These are phyloP conservation scores for Aspergillus pseudoterreus DNA, from an alignment of 2,329 filamentous ascomycete species.

Conservation along the genomic window DNA sequence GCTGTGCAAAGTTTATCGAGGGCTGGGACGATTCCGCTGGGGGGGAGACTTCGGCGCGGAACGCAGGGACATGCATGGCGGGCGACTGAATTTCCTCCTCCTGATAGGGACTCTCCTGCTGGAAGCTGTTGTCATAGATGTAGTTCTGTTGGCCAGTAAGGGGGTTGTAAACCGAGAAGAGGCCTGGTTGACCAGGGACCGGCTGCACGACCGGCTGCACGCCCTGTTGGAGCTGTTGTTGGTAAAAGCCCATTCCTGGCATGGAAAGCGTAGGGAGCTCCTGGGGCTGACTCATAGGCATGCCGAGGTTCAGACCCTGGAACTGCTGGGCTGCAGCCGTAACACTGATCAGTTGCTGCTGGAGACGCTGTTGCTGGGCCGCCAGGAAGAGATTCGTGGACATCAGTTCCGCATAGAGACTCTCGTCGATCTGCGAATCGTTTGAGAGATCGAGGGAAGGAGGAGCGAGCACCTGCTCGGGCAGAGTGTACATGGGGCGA, in stretches of 20 bases:
- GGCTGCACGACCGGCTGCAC: constrained; percentile 62
- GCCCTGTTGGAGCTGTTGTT: constrained; percentile 64
- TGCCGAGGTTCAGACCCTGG: constrained; percentile 68
- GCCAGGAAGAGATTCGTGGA: constrained; percentile 89
- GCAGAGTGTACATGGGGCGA: constrained; percentile 61
- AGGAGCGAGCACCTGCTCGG: constrained; percentile 71
- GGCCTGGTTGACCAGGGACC: constrained; percentile 65
- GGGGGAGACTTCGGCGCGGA: constrained; percentile 78
- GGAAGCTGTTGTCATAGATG: constrained; percentile 65
- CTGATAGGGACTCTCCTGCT: constrained; percentile 41
- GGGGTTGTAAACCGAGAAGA: constrained; percentile 82
- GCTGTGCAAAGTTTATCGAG: constrained; percentile 59
- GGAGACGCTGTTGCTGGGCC: constrained; percentile 89
- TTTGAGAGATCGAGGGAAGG: constrained; percentile 70
- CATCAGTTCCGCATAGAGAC: constrained; percentile 80
- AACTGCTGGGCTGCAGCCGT: constrained; percentile 81
- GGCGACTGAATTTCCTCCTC: constrained; percentile 44
- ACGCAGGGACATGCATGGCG: constrained; percentile 56
- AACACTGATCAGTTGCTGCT: constrained; percentile 84
- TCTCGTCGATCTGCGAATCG: constrained; percentile 76
- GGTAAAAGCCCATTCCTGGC: constrained; percentile 56
- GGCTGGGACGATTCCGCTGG: constrained; percentile 61
- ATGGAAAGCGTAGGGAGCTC: constrained; percentile 51
- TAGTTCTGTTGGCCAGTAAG: constrained; percentile 80
- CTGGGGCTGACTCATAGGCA: constrained; percentile 37